Percentiles rank a stretch among this genome's conserved stretches.
These are phyloP conservation scores for Atalantia buxifolia DNA, from an alignment of 345 rosid genomes.

Conservation along the genomic window DNA sequence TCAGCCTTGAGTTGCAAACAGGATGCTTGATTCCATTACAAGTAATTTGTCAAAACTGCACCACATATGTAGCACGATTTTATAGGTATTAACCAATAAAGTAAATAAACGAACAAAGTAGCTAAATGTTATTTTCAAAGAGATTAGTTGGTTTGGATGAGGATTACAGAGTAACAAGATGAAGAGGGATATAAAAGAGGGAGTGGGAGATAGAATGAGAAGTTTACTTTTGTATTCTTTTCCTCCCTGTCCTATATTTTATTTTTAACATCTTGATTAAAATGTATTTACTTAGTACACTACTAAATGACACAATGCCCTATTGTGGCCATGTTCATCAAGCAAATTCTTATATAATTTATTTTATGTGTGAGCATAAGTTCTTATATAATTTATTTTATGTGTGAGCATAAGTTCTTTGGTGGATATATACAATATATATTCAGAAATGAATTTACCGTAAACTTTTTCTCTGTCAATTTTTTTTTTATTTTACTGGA, in stretches of 20 bases:
- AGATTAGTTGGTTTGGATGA: not conserved
- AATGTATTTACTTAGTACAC: not conserved
- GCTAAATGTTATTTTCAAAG: not conserved
- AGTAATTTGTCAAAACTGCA: not conserved
- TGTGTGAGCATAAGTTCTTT: too few species aligned
- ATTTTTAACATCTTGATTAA: not conserved
- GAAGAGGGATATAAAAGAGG: not conserved
- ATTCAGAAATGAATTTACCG: not conserved
- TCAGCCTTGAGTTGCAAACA: constrained; percentile 1
- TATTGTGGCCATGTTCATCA: not conserved
- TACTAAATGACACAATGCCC: not conserved
- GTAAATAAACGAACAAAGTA: not conserved
- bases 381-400: not conserved
- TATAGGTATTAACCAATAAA: not conserved
- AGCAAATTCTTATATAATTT: too few species aligned
- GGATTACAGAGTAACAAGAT: not conserved
- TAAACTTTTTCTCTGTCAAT: not conserved
- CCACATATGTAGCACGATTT: not conserved
- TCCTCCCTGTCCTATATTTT: not conserved
- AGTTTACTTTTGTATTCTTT: not conserved
- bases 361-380: too few species aligned
- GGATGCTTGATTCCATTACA: not conserved
- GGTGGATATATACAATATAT: too few species aligned
- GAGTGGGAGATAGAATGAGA: not conserved
- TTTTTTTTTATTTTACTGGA: not conserved